Evolutionary conservation across 1,284 basidiomycete genomes (phyloP).

Genomic region (Puccinia coronata): DNA sequence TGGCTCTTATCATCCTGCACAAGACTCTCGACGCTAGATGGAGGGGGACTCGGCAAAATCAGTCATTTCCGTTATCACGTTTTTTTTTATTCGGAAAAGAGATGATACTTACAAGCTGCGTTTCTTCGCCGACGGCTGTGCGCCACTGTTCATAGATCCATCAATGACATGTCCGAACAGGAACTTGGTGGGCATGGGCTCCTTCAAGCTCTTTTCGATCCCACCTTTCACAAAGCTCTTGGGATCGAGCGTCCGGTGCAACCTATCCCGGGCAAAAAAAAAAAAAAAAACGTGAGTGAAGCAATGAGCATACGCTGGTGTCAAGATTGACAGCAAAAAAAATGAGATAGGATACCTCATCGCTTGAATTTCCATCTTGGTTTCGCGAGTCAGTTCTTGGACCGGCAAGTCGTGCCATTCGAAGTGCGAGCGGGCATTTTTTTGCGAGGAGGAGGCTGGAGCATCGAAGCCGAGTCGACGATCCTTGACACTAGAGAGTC

Average conservation of each 20-base stretch:
- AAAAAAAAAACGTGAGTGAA: neutral
- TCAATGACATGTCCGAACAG: slow-evolving; percentile 41
- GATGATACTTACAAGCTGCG: slow-evolving; percentile 28
- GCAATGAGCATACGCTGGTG: neutral
- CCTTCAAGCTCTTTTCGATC: slow-evolving; percentile 29
- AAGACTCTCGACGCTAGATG: neutral
- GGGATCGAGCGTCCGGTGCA: slow-evolving; percentile 58
- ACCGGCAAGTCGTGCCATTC: slow-evolving; percentile 34
- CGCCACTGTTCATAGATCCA: neutral
- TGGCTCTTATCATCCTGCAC: neutral
- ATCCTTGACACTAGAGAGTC: neutral
- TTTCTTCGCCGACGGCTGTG: slow-evolving; percentile 22
- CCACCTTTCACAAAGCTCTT: slow-evolving; percentile 57
- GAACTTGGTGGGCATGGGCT: slow-evolving; percentile 33
- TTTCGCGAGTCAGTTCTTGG: slow-evolving; percentile 27
- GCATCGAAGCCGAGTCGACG: neutral
- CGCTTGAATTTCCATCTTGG: slow-evolving; percentile 41
- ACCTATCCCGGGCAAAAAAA: slow-evolving; percentile 50
- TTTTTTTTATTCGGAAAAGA: neutral
- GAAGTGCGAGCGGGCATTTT: neutral
- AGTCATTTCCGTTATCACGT: neutral
- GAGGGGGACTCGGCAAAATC: too few species aligned
- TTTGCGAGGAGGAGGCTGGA: too few species aligned
- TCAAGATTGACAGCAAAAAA: neutral
- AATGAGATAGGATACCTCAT: slow-evolving; percentile 37